These are phyloP conservation scores for Spatholobus suberectus DNA, from an alignment of 306 rosid genomes.

Conservation along the genomic window DNA sequence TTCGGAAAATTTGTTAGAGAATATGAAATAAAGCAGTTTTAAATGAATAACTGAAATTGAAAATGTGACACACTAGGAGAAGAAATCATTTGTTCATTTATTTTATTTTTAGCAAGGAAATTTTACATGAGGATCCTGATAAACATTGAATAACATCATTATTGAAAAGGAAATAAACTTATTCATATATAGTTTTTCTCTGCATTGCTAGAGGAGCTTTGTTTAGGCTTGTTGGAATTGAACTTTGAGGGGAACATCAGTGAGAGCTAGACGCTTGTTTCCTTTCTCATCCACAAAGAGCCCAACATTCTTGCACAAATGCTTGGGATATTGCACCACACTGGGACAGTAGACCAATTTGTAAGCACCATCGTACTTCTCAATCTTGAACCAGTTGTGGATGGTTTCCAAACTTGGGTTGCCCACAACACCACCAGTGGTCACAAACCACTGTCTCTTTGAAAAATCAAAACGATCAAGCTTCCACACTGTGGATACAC, in stretches of 20 bases:
- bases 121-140: not conserved
- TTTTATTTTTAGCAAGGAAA: no score
- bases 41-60: no score
- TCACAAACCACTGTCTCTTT: conserved; percentile 46
- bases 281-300: conserved; percentile 8
- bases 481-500: conserved; percentile 53
- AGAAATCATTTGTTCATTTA: no score
- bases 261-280: conserved; percentile 23
- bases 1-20: no score
- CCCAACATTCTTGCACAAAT: conserved; percentile 34
- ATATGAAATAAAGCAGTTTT: no score
- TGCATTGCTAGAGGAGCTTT: not conserved
- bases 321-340: conserved; percentile 43
- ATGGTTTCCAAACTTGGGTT: conserved; percentile 41
- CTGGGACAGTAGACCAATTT: conserved; percentile 62
- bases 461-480: conserved; percentile 30
- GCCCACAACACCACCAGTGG: conserved; percentile 47
- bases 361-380: conserved; percentile 46
- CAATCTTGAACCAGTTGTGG: conserved; percentile 63
- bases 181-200: not conserved
- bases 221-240: not conserved
- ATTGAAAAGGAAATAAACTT: not conserved
- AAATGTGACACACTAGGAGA: no score
- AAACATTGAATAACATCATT: not conserved
- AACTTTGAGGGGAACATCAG: conserved; percentile 24